A percentile compares a stretch with the other conserved stretches of the same genome.
phyloP scores from a whole-genome alignment of 2,329 filamentous ascomycete genomes.

The Trichoderma gracile region DNA sequence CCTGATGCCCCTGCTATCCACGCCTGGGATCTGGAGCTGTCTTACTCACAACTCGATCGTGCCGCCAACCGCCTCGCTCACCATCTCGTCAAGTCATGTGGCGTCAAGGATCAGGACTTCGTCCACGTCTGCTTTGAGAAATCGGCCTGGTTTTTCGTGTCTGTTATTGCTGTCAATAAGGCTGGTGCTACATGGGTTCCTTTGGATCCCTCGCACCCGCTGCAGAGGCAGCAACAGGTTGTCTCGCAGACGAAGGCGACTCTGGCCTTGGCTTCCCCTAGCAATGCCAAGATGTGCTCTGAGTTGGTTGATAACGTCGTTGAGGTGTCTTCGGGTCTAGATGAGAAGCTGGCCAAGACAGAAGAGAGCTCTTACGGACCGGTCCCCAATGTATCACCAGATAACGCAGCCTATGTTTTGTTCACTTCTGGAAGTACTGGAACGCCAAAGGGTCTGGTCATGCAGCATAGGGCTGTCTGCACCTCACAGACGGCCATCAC shows the following conservation, averaged over 20 bases:
- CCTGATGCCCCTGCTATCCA: constrained; percentile 22
- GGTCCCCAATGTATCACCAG: constrained; percentile 15
- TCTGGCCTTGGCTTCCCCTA: constrained; percentile 25
- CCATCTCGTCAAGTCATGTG: constrained; percentile 18
- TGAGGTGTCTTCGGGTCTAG: constrained; percentile 20
- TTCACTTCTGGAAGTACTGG: constrained; percentile 29
- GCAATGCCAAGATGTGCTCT: constrained; percentile 29
- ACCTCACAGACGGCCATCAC: constrained; percentile 22
- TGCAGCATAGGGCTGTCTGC: constrained; percentile 26
- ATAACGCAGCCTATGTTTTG: constrained; percentile 27
- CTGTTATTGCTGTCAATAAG: constrained; percentile 29
- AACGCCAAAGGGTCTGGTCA: constrained; percentile 28
- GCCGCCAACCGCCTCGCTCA: constrained; percentile 23
- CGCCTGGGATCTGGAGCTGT: constrained; percentile 27
- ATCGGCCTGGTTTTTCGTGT: constrained; percentile 31
- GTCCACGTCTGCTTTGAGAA: constrained; percentile 38
- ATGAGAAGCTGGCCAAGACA: neutral
- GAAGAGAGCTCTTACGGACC: neutral
- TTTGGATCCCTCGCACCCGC: constrained; percentile 27
- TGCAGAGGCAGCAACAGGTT: constrained; percentile 25
- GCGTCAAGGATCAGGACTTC: constrained; percentile 18
- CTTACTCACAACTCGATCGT: constrained; percentile 12
- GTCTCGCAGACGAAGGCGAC: constrained; percentile 25
- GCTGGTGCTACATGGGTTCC: constrained; percentile 30
- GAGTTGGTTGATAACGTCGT: constrained; percentile 25